Percentiles rank a stretch among this genome's conserved stretches.
Evolutionary conservation across 129 eudicot genomes (phyloP).

Genomic region (Oenanthe sinensis): DNA sequence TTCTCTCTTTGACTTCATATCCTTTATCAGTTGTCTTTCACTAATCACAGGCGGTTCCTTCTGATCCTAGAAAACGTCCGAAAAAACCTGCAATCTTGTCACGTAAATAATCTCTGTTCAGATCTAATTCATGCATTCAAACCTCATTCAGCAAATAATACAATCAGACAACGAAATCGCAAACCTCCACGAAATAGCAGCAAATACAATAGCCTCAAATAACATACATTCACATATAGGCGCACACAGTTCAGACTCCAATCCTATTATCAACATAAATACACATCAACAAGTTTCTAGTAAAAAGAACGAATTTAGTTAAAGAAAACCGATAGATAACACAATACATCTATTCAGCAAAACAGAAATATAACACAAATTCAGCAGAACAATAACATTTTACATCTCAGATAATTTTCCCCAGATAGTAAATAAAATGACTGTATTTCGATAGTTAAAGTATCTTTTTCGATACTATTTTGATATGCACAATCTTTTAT

Average conservation of each 20-base stretch:
- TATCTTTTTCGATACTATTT: too few species aligned
- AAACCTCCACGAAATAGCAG: background rate
- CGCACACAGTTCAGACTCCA: background rate
- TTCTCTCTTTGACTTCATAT: conserved; percentile 30
- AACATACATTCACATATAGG: background rate
- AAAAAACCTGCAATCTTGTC: background rate
- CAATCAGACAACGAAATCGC: background rate
- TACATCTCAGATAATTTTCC: too few species aligned
- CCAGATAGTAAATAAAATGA: too few species aligned
- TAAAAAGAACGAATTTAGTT: background rate
- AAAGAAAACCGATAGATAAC: background rate
- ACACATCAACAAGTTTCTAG: background rate
- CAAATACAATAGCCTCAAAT: background rate
- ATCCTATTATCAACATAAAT: background rate
- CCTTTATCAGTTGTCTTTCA: background rate
- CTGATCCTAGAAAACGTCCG: too few species aligned
- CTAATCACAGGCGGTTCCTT: too few species aligned
- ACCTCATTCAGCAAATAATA: background rate
- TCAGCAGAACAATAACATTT: too few species aligned
- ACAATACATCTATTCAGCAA: background rate
- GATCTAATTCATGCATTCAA: background rate
- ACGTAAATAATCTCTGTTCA: background rate
- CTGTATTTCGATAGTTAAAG: too few species aligned
- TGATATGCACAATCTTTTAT: too few species aligned
- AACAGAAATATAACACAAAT: background rate